These are phyloP conservation scores for Neofusicoccum ribis DNA, from an alignment of 2,329 filamentous ascomycete genomes.

Conservation along the genomic window DNA sequence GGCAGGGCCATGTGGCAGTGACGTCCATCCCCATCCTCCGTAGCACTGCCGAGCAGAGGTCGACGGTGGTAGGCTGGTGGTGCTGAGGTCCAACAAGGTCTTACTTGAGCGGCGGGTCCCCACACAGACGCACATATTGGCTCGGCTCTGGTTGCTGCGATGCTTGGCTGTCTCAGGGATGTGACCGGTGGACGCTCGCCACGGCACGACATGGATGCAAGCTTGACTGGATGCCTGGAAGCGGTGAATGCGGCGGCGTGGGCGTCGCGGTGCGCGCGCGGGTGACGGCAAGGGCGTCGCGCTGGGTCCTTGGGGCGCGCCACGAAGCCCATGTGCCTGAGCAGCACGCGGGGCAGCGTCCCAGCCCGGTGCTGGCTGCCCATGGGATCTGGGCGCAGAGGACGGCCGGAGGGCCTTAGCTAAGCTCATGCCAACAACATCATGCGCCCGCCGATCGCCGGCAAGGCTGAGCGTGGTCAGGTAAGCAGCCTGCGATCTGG, in stretches of 20 bases:
- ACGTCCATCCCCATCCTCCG: slow-evolving; percentile 7
- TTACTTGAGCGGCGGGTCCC: slow-evolving; percentile 18
- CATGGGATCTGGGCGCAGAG: too few species aligned
- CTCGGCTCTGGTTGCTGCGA: slow-evolving; percentile 8
- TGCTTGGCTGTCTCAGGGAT: slow-evolving; percentile 14
- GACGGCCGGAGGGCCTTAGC: not conserved
- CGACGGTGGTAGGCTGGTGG: not conserved
- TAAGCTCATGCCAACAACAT: slow-evolving; percentile 1
- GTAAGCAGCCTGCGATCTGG: slow-evolving; percentile 2
- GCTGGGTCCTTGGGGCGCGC: not conserved
- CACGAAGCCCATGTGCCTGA: slow-evolving; percentile 15
- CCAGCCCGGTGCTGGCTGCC: too few species aligned
- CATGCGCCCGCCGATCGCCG: slow-evolving; percentile 8
- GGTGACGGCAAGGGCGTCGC: slow-evolving; percentile 17
- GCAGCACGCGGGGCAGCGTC: slow-evolving; percentile 2
- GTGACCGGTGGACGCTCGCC: slow-evolving; percentile 1
- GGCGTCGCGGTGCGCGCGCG: not conserved
- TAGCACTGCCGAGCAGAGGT: slow-evolving; percentile 11
- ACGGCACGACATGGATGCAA: slow-evolving; percentile 14
- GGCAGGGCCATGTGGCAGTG: slow-evolving; percentile 20
- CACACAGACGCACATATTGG: slow-evolving; percentile 4
- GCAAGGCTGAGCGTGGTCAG: slow-evolving; percentile 18
- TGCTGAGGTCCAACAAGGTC: slow-evolving; percentile 9
- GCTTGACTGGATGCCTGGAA: not conserved
- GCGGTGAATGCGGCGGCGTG: not conserved